Base-by-base conservation (phyloP, 2,329 filamentous ascomycete genomes). In the Capronia coronata region DNA sequence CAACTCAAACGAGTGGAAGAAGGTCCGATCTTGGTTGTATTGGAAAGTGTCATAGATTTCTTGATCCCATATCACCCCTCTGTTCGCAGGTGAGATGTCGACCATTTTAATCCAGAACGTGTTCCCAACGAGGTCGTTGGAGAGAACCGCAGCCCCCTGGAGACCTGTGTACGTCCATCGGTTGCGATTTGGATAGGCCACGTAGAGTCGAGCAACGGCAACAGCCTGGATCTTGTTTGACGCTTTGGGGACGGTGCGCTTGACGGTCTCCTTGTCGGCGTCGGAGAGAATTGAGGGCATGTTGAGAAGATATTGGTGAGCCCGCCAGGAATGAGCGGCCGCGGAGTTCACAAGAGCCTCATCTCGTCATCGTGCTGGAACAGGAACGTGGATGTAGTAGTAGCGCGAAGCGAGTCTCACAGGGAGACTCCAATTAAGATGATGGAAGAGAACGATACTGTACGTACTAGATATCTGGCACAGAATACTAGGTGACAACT, bases 71-170 rank as follows among this genome's bases (percentile, higher is more conserved):
- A 96, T 84, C 43, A 96, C 89, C 50, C 91, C 90, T 65, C 85
- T 80, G 64, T 82, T 83, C 43, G 84, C 75, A 49, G 87, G 78
- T 66, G 89, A 96, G 49, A 98, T 83, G 67, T 98, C 93, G 44
- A 98, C 93, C 71, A 98, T 75, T 75, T 98, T 98, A 60, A 98
- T 74, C 88, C 91, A 98, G 70, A 90, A 94, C 1, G 93, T 96
- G 68, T 95, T 85, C 58, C 93, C 93, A 22, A 97, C 89, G 32
- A 94, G 72, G 66, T 98, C 93, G 67, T 97, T 94, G 59, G 88
- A 86, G 57, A 98, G 80, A 46, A 96, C 91, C 29, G 83, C 80
- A 43, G 93, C 93, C 46, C 93, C 93, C 67, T 97, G 93, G 39
- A 97, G 71, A 11, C 91, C 93, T 0, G 91, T 95, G 66, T 91